Base-by-base conservation (phyloP, 2,329 filamentous ascomycete genomes). In the Aspergillus ibericus region DNA sequence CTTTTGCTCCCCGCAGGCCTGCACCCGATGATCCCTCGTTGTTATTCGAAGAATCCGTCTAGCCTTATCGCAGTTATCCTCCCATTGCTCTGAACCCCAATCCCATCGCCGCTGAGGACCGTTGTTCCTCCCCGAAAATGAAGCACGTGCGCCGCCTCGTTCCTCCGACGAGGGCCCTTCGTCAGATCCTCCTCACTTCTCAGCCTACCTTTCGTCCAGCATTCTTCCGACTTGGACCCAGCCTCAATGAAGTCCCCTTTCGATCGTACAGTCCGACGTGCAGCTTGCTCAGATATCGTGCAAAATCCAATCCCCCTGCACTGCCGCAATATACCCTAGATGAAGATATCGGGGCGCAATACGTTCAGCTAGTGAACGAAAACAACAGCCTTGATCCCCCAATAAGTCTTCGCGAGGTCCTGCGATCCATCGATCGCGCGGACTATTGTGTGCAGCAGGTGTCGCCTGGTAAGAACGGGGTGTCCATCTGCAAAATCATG, bases 401-500 rank as follows among this genome's bases (percentile, higher is more conserved):
- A 2, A 61, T 65, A 20, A 60, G 61, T 29, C 66, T 75, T 6
- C 56, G 59, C 1, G 60, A 72, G 44, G 69, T 70, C 4, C 77
- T 88, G 2, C 48, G 62, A 3, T 68, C 64, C 5, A 73, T 86
- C 53, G 77, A 88, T 63, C 78, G 76, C 22, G 70, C 74, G n/a
- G 78, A 75, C 1, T 74, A 83, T 55, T 78, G 81, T 59, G 76
- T 88, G 1, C 69, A 85, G 2, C 78, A 82, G 62, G 74, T 88
- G 25, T 70, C 71, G 1, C 71, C 74, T 0, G 70, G 70, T 5
- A 57, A 66, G 4, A 64, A 60, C 16, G 59, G 65, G 53, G 50
- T 71, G 63, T 86, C 91, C 1, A 81, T 93, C 34, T 96, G 91
- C 81, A 88, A 86, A 66, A 79, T 96, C 47, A 72, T 91, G 29